phyloP scores from a whole-genome alignment of 176 grass and related monocot genomes.

The Ananas comosus region DNA sequence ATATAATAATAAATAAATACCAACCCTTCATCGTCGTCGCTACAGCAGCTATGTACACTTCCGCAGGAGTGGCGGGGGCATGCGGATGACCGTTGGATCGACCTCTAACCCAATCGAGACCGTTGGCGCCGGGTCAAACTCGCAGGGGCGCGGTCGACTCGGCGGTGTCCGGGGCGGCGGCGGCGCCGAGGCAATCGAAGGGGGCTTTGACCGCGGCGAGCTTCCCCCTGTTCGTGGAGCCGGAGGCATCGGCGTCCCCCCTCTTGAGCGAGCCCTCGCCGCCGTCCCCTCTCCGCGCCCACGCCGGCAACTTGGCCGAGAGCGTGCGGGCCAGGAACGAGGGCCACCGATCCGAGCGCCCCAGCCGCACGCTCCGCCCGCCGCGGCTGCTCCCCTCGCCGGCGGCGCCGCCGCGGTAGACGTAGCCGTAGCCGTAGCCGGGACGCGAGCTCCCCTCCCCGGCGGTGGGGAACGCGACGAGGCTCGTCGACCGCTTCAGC shows the following conservation, averaged over 20 bases:
- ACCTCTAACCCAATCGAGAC: no score
- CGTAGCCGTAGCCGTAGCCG: constrained; percentile 10
- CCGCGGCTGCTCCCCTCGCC: constrained; percentile 48
- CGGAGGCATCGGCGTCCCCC: constrained; percentile 22
- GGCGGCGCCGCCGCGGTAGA: constrained; percentile 18
- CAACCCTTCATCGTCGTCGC: no score
- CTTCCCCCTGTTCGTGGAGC: constrained; percentile 23
- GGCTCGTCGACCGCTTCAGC: constrained; percentile 53
- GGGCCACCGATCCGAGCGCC: constrained; percentile 55
- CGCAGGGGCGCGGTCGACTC: not conserved
- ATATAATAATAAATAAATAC: no score
- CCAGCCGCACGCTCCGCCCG: constrained; percentile 41
- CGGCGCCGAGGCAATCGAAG: constrained; percentile 21
- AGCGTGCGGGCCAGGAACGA: constrained; percentile 50
- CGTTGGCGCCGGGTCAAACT: not conserved
- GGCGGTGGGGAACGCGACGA: constrained; percentile 29
- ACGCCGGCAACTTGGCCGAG: constrained; percentile 43
- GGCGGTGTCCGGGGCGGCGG: not conserved
- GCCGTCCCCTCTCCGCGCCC: constrained; percentile 33
- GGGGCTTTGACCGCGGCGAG: constrained; percentile 8
- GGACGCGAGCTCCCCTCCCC: constrained; percentile 45
- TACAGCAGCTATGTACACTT: no score
- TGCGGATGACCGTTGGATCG: no score
- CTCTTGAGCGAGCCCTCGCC: constrained; percentile 56
- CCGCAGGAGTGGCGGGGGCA: no score